Percentiles rank a stretch among this genome's conserved stretches.
phyloP scores from a whole-genome alignment of 1,284 basidiomycete species.

The Heterobasidion annosum region DNA sequence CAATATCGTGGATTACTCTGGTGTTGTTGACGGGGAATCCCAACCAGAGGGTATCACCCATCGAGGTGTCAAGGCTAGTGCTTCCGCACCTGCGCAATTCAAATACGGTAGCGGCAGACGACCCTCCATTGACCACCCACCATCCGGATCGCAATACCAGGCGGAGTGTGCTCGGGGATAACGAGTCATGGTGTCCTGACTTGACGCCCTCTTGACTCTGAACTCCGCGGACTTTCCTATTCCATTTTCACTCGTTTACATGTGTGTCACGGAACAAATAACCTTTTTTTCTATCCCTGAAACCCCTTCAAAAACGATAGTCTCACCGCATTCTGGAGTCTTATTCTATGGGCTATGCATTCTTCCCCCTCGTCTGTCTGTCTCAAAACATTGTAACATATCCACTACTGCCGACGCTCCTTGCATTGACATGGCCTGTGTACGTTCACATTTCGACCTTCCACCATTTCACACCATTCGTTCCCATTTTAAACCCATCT shows the following conservation, averaged over 20 bases:
- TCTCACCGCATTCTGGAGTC: neutral
- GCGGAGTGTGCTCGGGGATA: neutral
- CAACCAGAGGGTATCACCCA: neutral
- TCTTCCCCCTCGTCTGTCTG: neutral
- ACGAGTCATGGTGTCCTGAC: neutral
- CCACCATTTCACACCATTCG: neutral
- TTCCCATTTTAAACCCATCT: neutral
- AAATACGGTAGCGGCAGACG: neutral
- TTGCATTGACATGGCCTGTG: neutral
- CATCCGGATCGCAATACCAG: neutral
- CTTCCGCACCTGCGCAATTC: conserved; percentile 10
- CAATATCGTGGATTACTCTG: conserved; percentile 5
- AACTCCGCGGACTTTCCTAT: no score
- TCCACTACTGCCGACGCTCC: neutral
- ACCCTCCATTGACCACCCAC: neutral
- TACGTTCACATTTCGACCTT: neutral
- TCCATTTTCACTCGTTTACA: no score
- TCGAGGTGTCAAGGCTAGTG: conserved; percentile 7
- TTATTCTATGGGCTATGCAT: neutral
- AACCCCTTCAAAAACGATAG: neutral
- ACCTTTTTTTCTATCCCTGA: no score
- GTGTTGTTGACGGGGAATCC: neutral
- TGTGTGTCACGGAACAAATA: no score
- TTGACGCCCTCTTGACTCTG: neutral
- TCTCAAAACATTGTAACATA: neutral